Conservation (phyloP, 2,329 filamentous ascomycete species). For the Teratosphaeria pseudoeucalypti region DNA sequence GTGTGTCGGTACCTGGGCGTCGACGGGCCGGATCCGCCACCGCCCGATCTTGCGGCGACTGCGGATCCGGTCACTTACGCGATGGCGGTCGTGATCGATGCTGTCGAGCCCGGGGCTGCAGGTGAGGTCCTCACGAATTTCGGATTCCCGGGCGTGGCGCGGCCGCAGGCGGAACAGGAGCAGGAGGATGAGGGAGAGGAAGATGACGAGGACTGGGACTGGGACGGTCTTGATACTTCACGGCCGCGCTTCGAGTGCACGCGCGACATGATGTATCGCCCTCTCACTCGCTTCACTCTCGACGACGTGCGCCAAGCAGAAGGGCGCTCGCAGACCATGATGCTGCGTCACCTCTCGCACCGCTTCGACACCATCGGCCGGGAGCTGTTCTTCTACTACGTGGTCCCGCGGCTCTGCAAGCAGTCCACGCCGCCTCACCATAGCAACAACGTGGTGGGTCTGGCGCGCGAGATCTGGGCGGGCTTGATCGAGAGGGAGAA, state of each 20-base stretch:
- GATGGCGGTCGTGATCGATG: background rate
- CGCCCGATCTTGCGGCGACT: background rate
- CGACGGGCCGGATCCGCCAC: background rate
- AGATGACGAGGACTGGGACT: background rate
- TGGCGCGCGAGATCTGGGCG: slow-evolving; percentile 8
- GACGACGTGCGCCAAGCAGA: slow-evolving; percentile 5
- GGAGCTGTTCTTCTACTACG: slow-evolving; percentile 12
- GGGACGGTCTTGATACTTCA: slow-evolving; percentile 5
- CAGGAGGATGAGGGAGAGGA: background rate
- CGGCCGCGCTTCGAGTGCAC: slow-evolving; percentile 6
- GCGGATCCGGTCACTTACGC: background rate
- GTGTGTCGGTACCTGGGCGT: slow-evolving; percentile 9
- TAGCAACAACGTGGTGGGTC: slow-evolving; percentile 7
- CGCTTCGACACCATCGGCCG: slow-evolving; percentile 9
- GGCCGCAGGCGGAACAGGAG: background rate
- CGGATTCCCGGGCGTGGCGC: background rate
- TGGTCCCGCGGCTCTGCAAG: slow-evolving; percentile 10
- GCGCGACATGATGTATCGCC: slow-evolving; percentile 10
- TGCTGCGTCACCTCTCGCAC: slow-evolving; percentile 12
- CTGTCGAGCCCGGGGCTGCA: background rate
- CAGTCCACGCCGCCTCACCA: slow-evolving; percentile 4
- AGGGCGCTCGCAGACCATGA: slow-evolving; percentile 8
- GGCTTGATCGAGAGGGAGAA: slow-evolving; percentile 3
- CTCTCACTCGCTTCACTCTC: slow-evolving; percentile 10
- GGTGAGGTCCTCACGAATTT: background rate